Evolutionary conservation across 2,329 filamentous ascomycete genomes (phyloP), one percentile per base, ranked within the genome.

Genomic region (Colletotrichum musae): DNA sequence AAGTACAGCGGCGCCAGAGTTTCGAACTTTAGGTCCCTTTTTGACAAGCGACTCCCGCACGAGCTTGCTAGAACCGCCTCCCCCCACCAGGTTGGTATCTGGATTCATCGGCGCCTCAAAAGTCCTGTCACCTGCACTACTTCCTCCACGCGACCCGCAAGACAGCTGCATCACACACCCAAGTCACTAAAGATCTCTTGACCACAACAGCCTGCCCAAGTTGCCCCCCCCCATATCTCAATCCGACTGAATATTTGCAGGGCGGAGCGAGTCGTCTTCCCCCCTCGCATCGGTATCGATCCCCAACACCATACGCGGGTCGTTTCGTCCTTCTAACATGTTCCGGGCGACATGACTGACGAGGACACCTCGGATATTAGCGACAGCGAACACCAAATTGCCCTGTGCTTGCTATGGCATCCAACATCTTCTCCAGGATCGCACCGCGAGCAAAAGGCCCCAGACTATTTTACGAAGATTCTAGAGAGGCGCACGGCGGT

Each of bases 401-500:
- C 13, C 5, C 54, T 32, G 48, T 28, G 9, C 13, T 28, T 57
- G 71, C 70, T 57, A 87, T 87, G 84, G 75, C 85, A 58, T 81
- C 82, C 59, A 86, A 85, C 61, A 76, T 86, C 57, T 85, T 88
- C 72, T 83, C 84, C 26, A 83, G 80, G 62, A 78, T 86, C 45
- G 78, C 77, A 39, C 77, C 79, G 43, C 74, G 77, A 18, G 73
- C 74, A 52, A 78, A 79, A 45, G 78, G 77, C 63, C 76, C 68
- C 5, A 77, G 80, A 58, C 84, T 86, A 3, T 87, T 86, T 72
- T 88, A 89, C 76, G 82, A 86, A 65, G 83, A 85, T 36, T 75
- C 87, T 16, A 80, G 83, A 70, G 79, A 70, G 6, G 72, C 77
- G 32, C 73, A 79, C n/a, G 82, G 83, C 53, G 80, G 79, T 51